Percentiles rank a stretch among this genome's conserved stretches.
phyloP scores from a whole-genome alignment of 1,284 basidiomycete genomes.

The Volvariella surrecta region DNA sequence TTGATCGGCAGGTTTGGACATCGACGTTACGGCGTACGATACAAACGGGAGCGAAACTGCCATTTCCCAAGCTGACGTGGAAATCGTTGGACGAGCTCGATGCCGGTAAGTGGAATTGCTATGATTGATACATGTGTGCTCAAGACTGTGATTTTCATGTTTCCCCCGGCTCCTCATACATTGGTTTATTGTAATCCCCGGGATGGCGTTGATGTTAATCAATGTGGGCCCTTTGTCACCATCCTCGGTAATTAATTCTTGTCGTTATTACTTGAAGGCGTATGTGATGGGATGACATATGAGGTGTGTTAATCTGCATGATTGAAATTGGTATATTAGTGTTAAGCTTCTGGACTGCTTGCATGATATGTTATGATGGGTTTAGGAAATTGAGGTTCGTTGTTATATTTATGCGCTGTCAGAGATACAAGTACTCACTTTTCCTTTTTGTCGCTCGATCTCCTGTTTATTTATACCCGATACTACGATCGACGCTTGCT shows the following conservation, averaged over 20 bases:
- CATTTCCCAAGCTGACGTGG: constrained; percentile 95
- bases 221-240: too few species aligned
- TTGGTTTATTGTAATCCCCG: too few species aligned
- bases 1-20: constrained; percentile 80
- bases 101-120: constrained; percentile 39
- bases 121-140: neutral
- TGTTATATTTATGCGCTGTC: neutral
- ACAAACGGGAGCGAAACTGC: constrained; percentile 79
- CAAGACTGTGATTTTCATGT: neutral
- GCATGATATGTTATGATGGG: too few species aligned
- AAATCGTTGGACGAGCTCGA: constrained; percentile 98
- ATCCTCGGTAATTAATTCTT: too few species aligned
- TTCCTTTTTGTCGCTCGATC: too few species aligned
- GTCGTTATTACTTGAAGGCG: too few species aligned
- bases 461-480: too few species aligned
- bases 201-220: too few species aligned
- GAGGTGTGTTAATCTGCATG: constrained; percentile 36
- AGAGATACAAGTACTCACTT: too few species aligned
- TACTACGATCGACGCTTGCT: too few species aligned
- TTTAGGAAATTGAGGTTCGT: constrained; percentile 81
- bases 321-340: constrained; percentile 5
- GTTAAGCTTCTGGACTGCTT: too few species aligned
- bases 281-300: constrained; percentile 99
- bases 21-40: constrained; percentile 91
- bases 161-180: neutral